These are phyloP conservation scores for Globisporangium splendens DNA, from an alignment of 352 stramenopile species.

Conservation along the genomic window DNA sequence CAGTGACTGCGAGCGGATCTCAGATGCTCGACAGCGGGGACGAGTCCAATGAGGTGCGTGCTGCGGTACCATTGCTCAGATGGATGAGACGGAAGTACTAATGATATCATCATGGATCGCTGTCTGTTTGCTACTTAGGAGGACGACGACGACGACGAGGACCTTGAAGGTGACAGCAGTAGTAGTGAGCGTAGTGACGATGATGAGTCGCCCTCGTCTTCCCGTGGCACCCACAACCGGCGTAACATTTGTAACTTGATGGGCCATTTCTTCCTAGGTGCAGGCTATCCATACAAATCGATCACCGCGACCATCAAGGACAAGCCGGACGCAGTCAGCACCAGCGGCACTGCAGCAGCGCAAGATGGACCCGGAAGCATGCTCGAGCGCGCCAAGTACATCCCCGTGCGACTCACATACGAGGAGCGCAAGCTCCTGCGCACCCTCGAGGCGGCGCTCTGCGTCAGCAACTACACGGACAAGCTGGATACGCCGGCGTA, in stretches of 20 bases:
- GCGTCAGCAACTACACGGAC: slow-evolving; percentile 93
- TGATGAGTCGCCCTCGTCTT: slow-evolving; percentile 32
- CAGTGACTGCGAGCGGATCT: not conserved
- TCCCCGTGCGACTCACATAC: slow-evolving; percentile 94
- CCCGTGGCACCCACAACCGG: slow-evolving; percentile 21
- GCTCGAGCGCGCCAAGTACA: slow-evolving; percentile 93
- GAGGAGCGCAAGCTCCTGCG: slow-evolving; percentile 94
- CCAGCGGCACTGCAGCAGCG: not conserved
- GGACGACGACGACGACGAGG: slow-evolving; percentile 33
- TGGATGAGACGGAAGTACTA: too few species aligned
- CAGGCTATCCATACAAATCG: slow-evolving; percentile 26
- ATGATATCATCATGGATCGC: too few species aligned
- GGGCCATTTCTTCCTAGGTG: slow-evolving; percentile 83
- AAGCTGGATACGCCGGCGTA: slow-evolving; percentile 86
- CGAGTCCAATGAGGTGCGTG: slow-evolving; percentile 15
- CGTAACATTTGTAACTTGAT: slow-evolving; percentile 89
- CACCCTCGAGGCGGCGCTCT: slow-evolving; percentile 91
- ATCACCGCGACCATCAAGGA: slow-evolving; percentile 10
- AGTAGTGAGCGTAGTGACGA: slow-evolving; percentile 30
- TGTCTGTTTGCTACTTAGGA: not conserved
- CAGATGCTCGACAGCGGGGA: slow-evolving; percentile 8
- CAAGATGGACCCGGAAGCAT: slow-evolving; percentile 32
- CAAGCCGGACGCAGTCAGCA: not conserved
- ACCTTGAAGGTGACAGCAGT: slow-evolving; percentile 38
- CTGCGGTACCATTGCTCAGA: not conserved